These are phyloP conservation scores for Globisporangium polare DNA, from an alignment of 352 stramenopile genomes.

Conservation along the genomic window DNA sequence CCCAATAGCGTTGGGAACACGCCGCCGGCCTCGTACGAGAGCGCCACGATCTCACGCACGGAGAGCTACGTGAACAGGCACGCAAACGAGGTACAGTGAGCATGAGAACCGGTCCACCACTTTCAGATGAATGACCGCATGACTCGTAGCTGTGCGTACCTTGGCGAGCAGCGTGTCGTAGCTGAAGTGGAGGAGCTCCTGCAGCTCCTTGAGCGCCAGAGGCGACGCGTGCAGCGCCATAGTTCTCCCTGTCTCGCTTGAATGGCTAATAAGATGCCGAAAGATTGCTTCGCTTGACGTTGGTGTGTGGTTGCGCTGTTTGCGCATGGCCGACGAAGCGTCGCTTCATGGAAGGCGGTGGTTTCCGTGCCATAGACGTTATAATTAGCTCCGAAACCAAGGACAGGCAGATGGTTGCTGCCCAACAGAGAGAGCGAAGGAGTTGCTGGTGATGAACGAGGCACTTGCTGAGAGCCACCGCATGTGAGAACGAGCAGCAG, in stretches of 20 bases:
- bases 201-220: constrained; percentile 7
- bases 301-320: too few relatives aligned
- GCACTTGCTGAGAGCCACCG: not conserved
- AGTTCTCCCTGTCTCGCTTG: not conserved
- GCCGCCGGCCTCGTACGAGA: constrained; percentile 52
- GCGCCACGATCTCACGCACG: constrained; percentile 29
- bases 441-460: not conserved
- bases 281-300: too few relatives aligned
- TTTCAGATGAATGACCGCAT: not conserved
- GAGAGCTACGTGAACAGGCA: constrained; percentile 28
- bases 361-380: not conserved
- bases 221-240: constrained; percentile 9
- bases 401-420: too few relatives aligned
- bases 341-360: not conserved
- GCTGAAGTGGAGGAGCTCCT: constrained; percentile 11
- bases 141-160: not conserved
- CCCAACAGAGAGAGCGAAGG: not conserved
- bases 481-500: not conserved
- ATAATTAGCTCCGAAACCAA: not conserved
- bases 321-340: not conserved
- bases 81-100: not conserved
- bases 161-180: constrained; percentile 15
- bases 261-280: too few relatives aligned
- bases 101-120: not conserved
- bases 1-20: constrained; percentile 56